Evolutionary conservation across 768 basidiomycete species (phyloP).

Genomic region (Boletus pseudopeckii): DNA sequence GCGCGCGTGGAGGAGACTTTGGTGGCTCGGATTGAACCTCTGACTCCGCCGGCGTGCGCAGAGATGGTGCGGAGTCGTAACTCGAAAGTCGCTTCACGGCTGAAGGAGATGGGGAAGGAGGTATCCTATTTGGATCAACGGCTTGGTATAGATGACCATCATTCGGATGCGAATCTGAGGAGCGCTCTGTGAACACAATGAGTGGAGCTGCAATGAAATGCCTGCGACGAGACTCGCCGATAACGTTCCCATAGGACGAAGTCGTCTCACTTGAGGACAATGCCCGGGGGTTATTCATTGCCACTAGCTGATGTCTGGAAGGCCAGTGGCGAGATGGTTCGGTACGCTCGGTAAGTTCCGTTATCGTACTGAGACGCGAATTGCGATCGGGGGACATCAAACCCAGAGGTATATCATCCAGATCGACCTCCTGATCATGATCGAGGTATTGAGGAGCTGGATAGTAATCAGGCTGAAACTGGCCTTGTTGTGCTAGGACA

Average conservation of each 20-base stretch:
- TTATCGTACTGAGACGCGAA: conserved; percentile 58
- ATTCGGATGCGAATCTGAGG: conserved; percentile 1
- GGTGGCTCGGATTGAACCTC: conserved; percentile 31
- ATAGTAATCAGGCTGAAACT: conserved; percentile 31
- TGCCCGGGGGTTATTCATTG: conserved; percentile 40
- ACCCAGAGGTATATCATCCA: conserved; percentile 32
- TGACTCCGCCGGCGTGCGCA: conserved; percentile 42
- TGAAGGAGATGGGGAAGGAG: conserved; percentile 64
- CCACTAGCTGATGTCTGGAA: conserved; percentile 37
- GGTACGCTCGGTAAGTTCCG: conserved; percentile 64
- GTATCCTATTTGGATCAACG: conserved; percentile 55
- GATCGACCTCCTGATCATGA: conserved; percentile 24
- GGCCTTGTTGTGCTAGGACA: conserved; percentile 55
- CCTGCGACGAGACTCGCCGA: conserved; percentile 42
- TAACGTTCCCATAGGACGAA: conserved; percentile 62
- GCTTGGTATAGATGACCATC: conserved; percentile 13
- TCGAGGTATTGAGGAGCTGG: conserved; percentile 21
- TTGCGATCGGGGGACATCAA: conserved; percentile 29
- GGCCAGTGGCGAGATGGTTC: conserved; percentile 52
- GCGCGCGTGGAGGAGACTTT: conserved; percentile 36
- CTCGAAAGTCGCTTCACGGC: conserved; percentile 59
- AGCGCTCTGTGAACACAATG: conserved; percentile 19
- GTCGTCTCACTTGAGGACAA: conserved; percentile 34
- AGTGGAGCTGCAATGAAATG: neutral
- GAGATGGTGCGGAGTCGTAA: conserved; percentile 56